These are phyloP conservation scores for Ogataea polymorpha DNA, from an alignment of 805 yeast species.

Conservation along the genomic window DNA sequence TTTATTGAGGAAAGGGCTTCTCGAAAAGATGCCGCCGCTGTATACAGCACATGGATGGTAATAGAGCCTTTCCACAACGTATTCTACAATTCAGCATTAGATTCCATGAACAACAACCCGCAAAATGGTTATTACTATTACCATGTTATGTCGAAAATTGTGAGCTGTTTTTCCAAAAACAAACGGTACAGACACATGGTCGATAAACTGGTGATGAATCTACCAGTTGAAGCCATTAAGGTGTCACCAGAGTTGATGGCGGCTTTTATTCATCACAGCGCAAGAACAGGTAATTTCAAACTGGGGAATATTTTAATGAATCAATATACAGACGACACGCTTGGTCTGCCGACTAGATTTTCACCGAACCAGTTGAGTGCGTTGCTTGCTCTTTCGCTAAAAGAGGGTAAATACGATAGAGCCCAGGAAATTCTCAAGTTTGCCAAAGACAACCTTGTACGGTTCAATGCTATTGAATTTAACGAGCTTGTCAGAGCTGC, in stretches of 20 bases:
- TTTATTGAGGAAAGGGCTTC: conserved; percentile 25
- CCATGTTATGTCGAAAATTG: conserved; percentile 25
- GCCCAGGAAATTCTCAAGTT: conserved; percentile 30
- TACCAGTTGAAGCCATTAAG: conserved; percentile 35
- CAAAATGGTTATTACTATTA: conserved; percentile 31
- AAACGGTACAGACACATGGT: conserved; percentile 28
- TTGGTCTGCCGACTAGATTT: conserved; percentile 22
- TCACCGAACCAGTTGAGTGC: conserved; percentile 32
- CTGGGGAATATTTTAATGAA: conserved; percentile 26
- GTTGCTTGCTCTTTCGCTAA: conserved; percentile 27
- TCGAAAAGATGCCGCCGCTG: conserved; percentile 26
- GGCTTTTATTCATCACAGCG: conserved; percentile 29
- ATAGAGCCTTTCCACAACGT: conserved; percentile 32
- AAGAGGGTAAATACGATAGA: conserved; percentile 25
- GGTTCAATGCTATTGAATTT: conserved; percentile 29
- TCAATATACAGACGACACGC: conserved; percentile 24
- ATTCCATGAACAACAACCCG: conserved; percentile 26
- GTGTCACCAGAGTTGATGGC: conserved; percentile 34
- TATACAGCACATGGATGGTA: conserved; percentile 28
- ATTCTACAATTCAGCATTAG: conserved; percentile 23
- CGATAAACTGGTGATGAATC: conserved; percentile 23
- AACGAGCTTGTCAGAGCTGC: conserved; percentile 31
- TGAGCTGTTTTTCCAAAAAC: conserved; percentile 30
- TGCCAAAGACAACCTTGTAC: conserved; percentile 24
- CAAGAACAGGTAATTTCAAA: conserved; percentile 25